Percentiles rank a stretch among this genome's conserved stretches.
These are phyloP conservation scores for Alternaria sp. DNA, from an alignment of 2,329 filamentous ascomycete genomes.

Conservation along the genomic window DNA sequence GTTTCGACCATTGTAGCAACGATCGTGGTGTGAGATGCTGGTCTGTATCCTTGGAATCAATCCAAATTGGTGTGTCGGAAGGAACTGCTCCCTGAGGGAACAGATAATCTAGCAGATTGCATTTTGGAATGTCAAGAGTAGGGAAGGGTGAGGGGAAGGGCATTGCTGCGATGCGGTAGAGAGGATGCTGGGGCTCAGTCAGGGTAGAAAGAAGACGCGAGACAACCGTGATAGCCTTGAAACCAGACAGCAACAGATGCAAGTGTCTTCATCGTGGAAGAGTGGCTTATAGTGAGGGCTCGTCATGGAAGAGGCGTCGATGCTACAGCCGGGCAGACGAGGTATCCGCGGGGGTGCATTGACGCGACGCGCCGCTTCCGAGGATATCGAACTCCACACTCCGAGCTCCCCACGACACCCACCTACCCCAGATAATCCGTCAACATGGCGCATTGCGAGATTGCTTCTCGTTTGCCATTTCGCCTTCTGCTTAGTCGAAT, in stretches of 20 bases:
- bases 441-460: conserved; percentile 22
- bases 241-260: not conserved
- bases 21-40: conserved; percentile 57
- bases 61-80: conserved; percentile 59
- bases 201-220: not conserved
- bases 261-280: not conserved
- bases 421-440: conserved; percentile 11
- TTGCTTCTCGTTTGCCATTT: not conserved
- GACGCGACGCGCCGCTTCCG: conserved; percentile 24
- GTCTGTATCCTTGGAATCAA: conserved; percentile 56
- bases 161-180: conserved; percentile 39
- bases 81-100: conserved; percentile 39
- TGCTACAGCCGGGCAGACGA: conserved; percentile 21
- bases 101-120: conserved; percentile 51
- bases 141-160: conserved; percentile 55
- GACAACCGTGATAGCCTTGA: not conserved
- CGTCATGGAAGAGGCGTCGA: conserved; percentile 10
- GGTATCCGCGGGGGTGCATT: conserved; percentile 28
- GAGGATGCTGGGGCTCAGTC: not conserved
- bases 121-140: conserved; percentile 55
- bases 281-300: not conserved
- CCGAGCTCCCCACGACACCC: conserved; percentile 28
- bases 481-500: not conserved
- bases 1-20: conserved; percentile 59
- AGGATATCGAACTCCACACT: conserved; percentile 34